phyloP scores from a whole-genome alignment of 345 rosid species.

The Eutrema japonicum region DNA sequence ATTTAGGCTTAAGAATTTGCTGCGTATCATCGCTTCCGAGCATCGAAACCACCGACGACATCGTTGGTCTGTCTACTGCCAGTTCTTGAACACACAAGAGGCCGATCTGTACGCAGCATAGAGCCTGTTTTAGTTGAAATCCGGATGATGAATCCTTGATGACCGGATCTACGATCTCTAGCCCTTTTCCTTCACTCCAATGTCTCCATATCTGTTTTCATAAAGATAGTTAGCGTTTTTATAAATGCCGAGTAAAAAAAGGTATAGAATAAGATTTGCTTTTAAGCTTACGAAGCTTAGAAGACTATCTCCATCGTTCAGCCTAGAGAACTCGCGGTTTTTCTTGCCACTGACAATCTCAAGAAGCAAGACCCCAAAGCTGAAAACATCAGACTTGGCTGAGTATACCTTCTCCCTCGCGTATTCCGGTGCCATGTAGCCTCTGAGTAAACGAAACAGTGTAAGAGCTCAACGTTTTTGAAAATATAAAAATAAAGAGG shows the following conservation, averaged over 20 bases:
- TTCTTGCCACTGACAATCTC: not conserved
- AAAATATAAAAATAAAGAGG: too few relatives aligned
- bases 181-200: slow-evolving; percentile 49
- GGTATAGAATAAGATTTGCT: not conserved
- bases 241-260: not conserved
- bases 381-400: not conserved
- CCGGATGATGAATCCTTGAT: not conserved
- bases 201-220: slow-evolving; percentile 48
- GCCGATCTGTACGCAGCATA: too few relatives aligned
- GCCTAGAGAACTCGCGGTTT: not conserved
- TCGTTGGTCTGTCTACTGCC: too few relatives aligned
- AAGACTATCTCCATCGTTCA: not conserved
- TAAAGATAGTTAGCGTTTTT: not conserved
- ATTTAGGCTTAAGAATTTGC: too few relatives aligned
- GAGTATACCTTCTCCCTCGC: not conserved
- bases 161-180: slow-evolving; percentile 49
- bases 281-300: not conserved
- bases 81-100: too few relatives aligned
- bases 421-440: too few relatives aligned
- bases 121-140: too few relatives aligned
- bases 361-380: not conserved
- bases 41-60: too few relatives aligned
- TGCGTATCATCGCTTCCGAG: too few relatives aligned
- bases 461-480: too few relatives aligned
- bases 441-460: too few relatives aligned